Conservation (phyloP, 2,329 filamentous ascomycete species). For the Coleophoma eucalyptorum region DNA sequence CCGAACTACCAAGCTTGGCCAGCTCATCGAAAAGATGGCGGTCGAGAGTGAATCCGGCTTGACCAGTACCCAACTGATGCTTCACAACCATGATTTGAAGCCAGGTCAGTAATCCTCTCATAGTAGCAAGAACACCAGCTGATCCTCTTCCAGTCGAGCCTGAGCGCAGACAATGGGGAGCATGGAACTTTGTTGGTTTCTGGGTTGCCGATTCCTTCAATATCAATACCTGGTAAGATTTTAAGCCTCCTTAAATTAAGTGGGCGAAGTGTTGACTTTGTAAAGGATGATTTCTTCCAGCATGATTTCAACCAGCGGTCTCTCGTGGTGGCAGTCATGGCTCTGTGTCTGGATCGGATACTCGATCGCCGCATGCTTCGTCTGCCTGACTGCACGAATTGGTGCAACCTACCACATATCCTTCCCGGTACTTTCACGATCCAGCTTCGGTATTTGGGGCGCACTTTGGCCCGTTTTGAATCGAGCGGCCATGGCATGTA, state of each 20-base stretch:
- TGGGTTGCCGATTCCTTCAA: conserved; percentile 86
- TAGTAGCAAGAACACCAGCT: conserved; percentile 7
- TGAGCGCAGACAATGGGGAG: conserved; percentile 75
- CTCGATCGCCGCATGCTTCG: conserved; percentile 69
- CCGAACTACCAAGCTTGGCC: conserved; percentile 17
- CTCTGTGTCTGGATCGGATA: conserved; percentile 88
- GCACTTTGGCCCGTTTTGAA: conserved; percentile 87
- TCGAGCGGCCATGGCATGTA: conserved; percentile 73
- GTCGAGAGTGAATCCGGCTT: conserved; percentile 75
- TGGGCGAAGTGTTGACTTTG: too few relatives aligned
- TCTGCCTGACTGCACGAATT: conserved; percentile 76
- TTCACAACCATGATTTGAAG: conserved; percentile 81
- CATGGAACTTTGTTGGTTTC: conserved; percentile 86
- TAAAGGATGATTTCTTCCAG: conserved; percentile 79
- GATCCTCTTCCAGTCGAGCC: conserved; percentile 57
- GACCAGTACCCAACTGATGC: conserved; percentile 75
- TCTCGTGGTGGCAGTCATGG: conserved; percentile 92
- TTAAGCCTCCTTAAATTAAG: background rate
- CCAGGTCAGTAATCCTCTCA: conserved; percentile 34
- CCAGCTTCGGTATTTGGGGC: conserved; percentile 87
- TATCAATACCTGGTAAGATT: conserved; percentile 69
- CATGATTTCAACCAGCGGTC: conserved; percentile 62
- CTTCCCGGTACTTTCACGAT: conserved; percentile 75
- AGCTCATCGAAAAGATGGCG: conserved; percentile 54
- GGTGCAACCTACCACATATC: conserved; percentile 86